Conservation (phyloP, 2,329 filamentous ascomycete species). For the Apiospora pterosperma region DNA sequence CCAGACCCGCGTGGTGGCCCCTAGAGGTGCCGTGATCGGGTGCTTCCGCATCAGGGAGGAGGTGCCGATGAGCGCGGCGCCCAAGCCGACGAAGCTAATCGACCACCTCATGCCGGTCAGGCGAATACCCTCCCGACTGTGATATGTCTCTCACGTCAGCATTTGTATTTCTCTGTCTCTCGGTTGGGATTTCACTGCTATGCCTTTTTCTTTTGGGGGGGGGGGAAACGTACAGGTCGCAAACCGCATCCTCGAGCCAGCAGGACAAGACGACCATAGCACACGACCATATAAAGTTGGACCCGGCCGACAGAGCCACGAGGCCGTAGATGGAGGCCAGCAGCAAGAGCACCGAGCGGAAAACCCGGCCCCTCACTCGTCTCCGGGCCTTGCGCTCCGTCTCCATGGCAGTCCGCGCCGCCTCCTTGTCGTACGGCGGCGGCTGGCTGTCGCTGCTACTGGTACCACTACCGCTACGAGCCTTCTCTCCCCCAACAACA, state of each 20-base stretch:
- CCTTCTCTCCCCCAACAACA: neutral
- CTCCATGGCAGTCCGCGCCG: neutral
- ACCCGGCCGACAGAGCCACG: conserved; percentile 8
- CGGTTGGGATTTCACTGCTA: neutral
- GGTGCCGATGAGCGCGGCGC: conserved; percentile 3
- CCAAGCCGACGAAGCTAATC: conserved; percentile 7
- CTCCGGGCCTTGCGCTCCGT: neutral
- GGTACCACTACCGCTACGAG: neutral
- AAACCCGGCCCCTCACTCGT: neutral
- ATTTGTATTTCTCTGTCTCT: neutral
- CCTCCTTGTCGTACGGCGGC: neutral
- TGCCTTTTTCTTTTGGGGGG: neutral
- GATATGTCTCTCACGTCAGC: neutral
- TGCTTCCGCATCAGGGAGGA: conserved; percentile 9
- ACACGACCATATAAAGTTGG: conserved; percentile 15
- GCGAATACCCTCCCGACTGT: neutral
- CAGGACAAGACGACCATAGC: conserved; percentile 8
- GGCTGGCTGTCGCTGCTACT: neutral
- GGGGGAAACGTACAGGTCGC: neutral
- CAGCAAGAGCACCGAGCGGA: conserved; percentile 4
- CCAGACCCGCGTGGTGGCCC: conserved; percentile 12
- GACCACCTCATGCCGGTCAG: neutral
- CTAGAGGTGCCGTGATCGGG: conserved; percentile 5
- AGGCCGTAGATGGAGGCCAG: conserved; percentile 10
- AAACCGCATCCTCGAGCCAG: conserved; percentile 7